Evolutionary conservation across 164 flowering plant species (phyloP).

Genomic region (Kingdonia uniflora): DNA sequence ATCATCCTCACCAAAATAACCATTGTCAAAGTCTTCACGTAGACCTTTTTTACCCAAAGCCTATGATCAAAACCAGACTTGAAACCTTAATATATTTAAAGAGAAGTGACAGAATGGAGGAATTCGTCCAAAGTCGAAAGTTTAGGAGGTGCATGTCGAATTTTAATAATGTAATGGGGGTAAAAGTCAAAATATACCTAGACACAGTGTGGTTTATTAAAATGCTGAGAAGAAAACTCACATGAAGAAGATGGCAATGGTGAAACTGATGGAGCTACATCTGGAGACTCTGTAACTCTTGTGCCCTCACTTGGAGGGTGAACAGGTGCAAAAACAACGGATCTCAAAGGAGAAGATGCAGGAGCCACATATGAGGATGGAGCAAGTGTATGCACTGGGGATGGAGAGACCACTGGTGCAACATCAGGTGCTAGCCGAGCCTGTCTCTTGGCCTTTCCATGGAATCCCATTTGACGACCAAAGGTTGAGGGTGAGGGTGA

Average conservation of each 20-base stretch:
- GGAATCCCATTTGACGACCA: slow-evolving; percentile 23
- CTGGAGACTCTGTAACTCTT: slow-evolving; percentile 22
- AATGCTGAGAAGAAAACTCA: slow-evolving; percentile 22
- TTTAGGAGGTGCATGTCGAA: no score
- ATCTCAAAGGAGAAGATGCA: slow-evolving; percentile 43
- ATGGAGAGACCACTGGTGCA: slow-evolving; percentile 33
- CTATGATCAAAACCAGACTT: no score
- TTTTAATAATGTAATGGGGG: no score
- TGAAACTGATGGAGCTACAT: slow-evolving; percentile 18
- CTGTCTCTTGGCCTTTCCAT: slow-evolving; percentile 18
- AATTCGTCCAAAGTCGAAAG: no score
- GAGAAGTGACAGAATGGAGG: no score
- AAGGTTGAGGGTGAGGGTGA: slow-evolving; percentile 37
- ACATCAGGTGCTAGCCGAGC: slow-evolving; percentile 20
- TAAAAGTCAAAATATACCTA: no score
- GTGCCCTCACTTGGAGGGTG: slow-evolving; percentile 40
- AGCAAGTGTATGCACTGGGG: slow-evolving; percentile 15
- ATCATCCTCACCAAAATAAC: no score
- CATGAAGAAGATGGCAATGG: slow-evolving; percentile 38
- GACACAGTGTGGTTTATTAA: no score
- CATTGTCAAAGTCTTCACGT: no score
- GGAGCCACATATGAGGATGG: slow-evolving; percentile 20
- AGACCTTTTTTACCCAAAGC: no score
- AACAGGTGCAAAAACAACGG: slow-evolving; percentile 38
- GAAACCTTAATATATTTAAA: no score